Evolutionary conservation across 2,329 filamentous ascomycete genomes (phyloP), one percentile per base, ranked within the genome.

Genomic region (Penicillium frequentans): DNA sequence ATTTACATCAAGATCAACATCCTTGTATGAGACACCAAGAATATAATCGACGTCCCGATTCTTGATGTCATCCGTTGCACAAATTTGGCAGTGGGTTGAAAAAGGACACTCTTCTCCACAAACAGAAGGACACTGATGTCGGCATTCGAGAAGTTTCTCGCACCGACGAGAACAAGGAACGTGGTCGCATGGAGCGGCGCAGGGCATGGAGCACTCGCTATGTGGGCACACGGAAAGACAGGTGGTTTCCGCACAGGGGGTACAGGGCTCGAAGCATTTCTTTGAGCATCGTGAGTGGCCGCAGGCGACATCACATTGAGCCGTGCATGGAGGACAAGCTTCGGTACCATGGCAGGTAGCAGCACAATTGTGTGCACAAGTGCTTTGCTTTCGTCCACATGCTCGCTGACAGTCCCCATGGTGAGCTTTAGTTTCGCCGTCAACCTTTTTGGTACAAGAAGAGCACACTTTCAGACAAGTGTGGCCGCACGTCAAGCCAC

Each of bases 101-200:
- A 68, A 48, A 0, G 86, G 87, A 57, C 88, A 91, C 0, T 56
- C 56, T 65, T 90, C 88, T 1, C 87, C 87, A 61, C 87, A 90
- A 2, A 89, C 59, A 0, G 83, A 84, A 1, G 86, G 86, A 74
- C 84, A 90, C 66, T 78, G 82, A 68, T 90, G 86, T 0, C 84
- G 83, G 64, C 88, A 90, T 0, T 26, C 19, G 3, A 90, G 69
- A 0, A 56, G 16, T 27, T 82, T 75, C 3, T 74, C 65, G 65
- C 88, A 91, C 9, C 87, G 77, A 62, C 79, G 70, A 1, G 81
- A 82, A 67, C 88, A 91, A 1, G 88, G 89, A 0, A 90, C 66
- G 73, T 84, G 82, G 61, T 89, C 77, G 66, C 88, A 91, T 0
- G 88, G 87, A 0, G 83, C 87, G 0, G 86, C 85, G 59, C 88